Evolutionary conservation across 2,329 filamentous ascomycete species (phyloP).

Genomic region (Aureobasidium pullulans): DNA sequence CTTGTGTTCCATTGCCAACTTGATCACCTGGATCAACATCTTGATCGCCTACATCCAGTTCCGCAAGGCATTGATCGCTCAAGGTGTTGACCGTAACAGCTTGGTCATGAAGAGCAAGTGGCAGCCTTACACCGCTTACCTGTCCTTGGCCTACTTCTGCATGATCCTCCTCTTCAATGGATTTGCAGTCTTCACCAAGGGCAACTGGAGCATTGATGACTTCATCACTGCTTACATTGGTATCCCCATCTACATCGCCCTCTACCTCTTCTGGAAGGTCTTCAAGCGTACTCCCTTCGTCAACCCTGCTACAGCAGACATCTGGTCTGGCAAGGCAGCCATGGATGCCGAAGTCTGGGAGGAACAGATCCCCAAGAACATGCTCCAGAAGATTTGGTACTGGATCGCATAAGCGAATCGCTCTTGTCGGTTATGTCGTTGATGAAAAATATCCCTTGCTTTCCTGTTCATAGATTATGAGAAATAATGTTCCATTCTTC

Average conservation of each 20-base stretch:
- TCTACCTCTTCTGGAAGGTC: constrained; percentile 58
- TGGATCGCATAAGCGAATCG: constrained; percentile 37
- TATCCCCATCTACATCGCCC: constrained; percentile 30
- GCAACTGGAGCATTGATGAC: constrained; percentile 35
- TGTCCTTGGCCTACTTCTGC: constrained; percentile 51
- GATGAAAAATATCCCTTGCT: constrained; percentile 7
- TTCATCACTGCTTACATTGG: constrained; percentile 40
- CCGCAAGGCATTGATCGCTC: constrained; percentile 23
- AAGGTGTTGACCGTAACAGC: constrained; percentile 23
- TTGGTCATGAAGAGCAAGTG: constrained; percentile 44
- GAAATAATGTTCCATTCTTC: neutral
- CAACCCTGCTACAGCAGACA: constrained; percentile 35
- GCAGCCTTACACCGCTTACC: constrained; percentile 51
- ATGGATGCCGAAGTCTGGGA: constrained; percentile 40
- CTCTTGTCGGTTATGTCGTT: neutral
- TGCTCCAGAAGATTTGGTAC: constrained; percentile 42
- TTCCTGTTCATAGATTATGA: neutral
- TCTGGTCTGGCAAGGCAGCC: constrained; percentile 40
- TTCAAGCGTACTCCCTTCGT: constrained; percentile 52
- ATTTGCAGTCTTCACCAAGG: constrained; percentile 49
- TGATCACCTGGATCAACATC: constrained; percentile 27
- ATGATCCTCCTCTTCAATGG: constrained; percentile 61
- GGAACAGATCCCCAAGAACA: constrained; percentile 35
- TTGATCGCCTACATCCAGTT: constrained; percentile 25
- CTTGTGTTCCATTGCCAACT: constrained; percentile 28